Evolutionary conservation across 75 land plant genomes (phyloP).

Genomic region (Ceratopteris richardii): DNA sequence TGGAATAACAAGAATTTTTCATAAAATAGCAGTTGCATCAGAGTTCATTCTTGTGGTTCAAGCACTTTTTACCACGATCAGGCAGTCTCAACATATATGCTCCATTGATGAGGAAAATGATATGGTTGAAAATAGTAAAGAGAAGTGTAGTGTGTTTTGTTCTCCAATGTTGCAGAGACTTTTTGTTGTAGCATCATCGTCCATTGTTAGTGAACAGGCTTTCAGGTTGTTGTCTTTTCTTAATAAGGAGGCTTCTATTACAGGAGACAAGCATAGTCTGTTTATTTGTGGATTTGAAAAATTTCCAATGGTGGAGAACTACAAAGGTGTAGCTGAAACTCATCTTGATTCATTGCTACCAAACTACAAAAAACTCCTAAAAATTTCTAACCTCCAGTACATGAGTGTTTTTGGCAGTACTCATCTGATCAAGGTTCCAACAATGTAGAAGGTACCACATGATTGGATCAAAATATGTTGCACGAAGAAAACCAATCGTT

Average conservation of each 20-base stretch:
- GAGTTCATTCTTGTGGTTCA: conserved; percentile 88
- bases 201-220: conserved; percentile 46
- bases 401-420: conserved; percentile 67
- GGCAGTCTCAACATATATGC: conserved; percentile 52
- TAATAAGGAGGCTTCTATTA: conserved; percentile 71
- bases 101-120: conserved; percentile 26
- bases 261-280: conserved; percentile 56
- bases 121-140: background rate
- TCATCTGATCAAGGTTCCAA: conserved; percentile 75
- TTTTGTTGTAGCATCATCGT: conserved; percentile 59
- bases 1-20: conserved; percentile 90
- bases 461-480: conserved; percentile 82
- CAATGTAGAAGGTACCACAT: conserved; percentile 55
- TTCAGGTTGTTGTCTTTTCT: conserved; percentile 56
- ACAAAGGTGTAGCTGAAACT: conserved; percentile 40
- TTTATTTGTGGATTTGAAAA: conserved; percentile 42
- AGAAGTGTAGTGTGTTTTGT: conserved; percentile 11
- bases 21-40: conserved; percentile 60
- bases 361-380: conserved; percentile 51
- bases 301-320: conserved; percentile 70
- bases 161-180: conserved; percentile 54
- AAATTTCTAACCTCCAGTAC: conserved; percentile 52
- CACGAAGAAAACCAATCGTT: conserved; percentile 75
- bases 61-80: conserved; percentile 59
- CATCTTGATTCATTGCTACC: conserved; percentile 54